Evolutionary conservation across 768 basidiomycete species (phyloP).

Genomic region (Podaxis mareebaensis): DNA sequence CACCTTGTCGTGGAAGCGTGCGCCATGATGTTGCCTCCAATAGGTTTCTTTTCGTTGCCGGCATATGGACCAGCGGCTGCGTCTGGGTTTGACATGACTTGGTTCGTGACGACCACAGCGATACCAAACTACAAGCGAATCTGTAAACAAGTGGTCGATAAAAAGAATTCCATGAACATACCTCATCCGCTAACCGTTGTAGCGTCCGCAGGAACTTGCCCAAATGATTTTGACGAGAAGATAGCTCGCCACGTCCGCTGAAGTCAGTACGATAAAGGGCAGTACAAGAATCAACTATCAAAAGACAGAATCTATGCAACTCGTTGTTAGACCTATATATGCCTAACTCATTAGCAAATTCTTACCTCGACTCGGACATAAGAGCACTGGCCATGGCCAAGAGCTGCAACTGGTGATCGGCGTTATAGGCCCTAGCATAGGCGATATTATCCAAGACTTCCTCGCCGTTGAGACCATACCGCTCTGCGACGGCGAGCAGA

Average conservation of each 20-base stretch:
- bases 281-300: constrained; percentile 96
- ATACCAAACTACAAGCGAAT: constrained; percentile 77
- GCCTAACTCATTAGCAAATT: constrained; percentile 2
- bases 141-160: constrained; percentile 18
- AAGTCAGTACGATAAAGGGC: constrained; percentile 96
- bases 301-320: constrained; percentile 79
- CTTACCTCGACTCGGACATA: constrained; percentile 97
- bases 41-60: constrained; percentile 95
- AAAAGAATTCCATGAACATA: constrained; percentile 31
- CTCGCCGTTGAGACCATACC: constrained; percentile 96
- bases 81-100: constrained; percentile 99
- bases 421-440: constrained; percentile 97
- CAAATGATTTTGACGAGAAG: constrained; percentile 92
- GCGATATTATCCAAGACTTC: constrained; percentile 98
- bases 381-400: constrained; percentile 93
- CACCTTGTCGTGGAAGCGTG: constrained; percentile 97
- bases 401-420: constrained; percentile 92
- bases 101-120: constrained; percentile 96
- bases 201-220: constrained; percentile 94
- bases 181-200: constrained; percentile 95
- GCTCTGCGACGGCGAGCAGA: constrained; percentile 90
- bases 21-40: constrained; percentile 98
- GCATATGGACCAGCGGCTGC: constrained; percentile 87
- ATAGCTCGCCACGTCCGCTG: constrained; percentile 91
- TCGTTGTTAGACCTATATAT: constrained; percentile 14